phyloP scores from a whole-genome alignment of 2,329 filamentous ascomycete genomes.

The Claviceps sp. region DNA sequence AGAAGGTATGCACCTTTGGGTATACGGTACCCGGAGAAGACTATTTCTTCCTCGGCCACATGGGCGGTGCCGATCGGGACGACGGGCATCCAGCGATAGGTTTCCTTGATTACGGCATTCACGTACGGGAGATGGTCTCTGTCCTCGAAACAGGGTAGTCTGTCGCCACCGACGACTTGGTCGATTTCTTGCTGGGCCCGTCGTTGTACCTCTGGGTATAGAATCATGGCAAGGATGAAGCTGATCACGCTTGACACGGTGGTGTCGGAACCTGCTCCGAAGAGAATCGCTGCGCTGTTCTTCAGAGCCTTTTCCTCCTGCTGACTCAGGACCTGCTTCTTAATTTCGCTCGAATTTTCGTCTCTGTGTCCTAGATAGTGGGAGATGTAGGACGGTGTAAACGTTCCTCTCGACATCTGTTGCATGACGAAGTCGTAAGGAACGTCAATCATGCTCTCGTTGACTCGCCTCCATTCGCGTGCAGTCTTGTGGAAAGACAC shows the following conservation, averaged over 20 bases:
- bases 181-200: constrained; percentile 29
- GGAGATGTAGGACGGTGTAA: constrained; percentile 15
- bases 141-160: constrained; percentile 30
- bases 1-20: constrained; percentile 16
- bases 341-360: too few species aligned
- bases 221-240: constrained; percentile 33
- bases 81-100: constrained; percentile 17
- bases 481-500: constrained; percentile 17
- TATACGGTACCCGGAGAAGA: constrained; percentile 12
- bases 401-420: constrained; percentile 12
- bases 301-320: constrained; percentile 3
- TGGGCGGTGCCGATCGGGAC: constrained; percentile 25
- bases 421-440: constrained; percentile 19
- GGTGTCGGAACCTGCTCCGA: constrained; percentile 9
- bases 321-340: neutral
- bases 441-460: constrained; percentile 8
- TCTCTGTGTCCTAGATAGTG: constrained; percentile 1
- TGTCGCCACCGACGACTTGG: constrained; percentile 24
- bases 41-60: constrained; percentile 18
- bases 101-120: constrained; percentile 17
- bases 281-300: constrained; percentile 1
- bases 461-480: constrained; percentile 12
- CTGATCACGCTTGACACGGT: neutral
- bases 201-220: constrained; percentile 28
- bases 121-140: constrained; percentile 29